Conservation (phyloP, 768 basidiomycete species). For the Gloeostereum incarnatum region DNA sequence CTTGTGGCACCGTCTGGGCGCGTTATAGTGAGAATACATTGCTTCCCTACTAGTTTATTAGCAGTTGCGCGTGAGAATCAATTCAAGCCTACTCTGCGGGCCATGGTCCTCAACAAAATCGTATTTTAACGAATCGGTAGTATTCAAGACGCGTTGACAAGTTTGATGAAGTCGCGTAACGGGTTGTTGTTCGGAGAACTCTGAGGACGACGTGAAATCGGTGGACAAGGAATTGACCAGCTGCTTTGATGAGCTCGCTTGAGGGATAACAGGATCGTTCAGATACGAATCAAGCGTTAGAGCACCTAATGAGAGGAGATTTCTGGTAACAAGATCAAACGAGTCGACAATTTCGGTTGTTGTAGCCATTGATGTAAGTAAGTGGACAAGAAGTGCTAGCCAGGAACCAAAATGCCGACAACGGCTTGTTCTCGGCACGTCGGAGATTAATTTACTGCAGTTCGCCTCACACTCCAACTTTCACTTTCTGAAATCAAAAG, state of each 20-base stretch:
- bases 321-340: neutral
- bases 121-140: constrained; percentile 33
- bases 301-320: neutral
- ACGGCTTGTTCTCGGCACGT: too few species aligned
- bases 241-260: neutral
- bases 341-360: neutral
- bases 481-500: too few species aligned
- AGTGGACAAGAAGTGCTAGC: too few species aligned
- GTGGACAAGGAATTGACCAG: neutral
- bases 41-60: constrained; percentile 30
- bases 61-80: constrained; percentile 1
- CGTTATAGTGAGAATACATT: constrained; percentile 53
- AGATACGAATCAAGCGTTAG: neutral
- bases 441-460: too few species aligned
- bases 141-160: constrained; percentile 30
- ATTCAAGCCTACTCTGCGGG: constrained; percentile 26
- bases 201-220: neutral
- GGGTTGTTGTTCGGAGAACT: constrained; percentile 7
- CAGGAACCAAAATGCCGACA: too few species aligned
- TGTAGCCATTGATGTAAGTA: neutral
- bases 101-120: constrained; percentile 34
- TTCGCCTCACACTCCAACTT: too few species aligned
- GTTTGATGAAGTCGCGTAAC: constrained; percentile 30
- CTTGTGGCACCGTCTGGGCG: constrained; percentile 41
- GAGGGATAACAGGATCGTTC: neutral